phyloP scores from a whole-genome alignment of 768 basidiomycete genomes.

The Amyloporia xantha region DNA sequence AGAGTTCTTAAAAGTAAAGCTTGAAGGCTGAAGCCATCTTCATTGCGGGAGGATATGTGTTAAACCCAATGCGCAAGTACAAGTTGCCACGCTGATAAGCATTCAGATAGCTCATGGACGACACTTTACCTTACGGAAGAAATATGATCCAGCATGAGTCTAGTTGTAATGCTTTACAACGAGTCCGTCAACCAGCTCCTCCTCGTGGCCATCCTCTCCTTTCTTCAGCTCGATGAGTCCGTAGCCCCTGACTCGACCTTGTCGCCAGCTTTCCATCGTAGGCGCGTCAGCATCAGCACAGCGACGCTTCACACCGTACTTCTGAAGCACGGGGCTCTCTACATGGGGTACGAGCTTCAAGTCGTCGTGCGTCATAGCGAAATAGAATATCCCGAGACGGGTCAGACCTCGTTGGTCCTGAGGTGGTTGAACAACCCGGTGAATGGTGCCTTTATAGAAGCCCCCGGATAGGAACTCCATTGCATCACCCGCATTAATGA shows the following conservation, averaged over 20 bases:
- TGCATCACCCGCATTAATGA: conserved; percentile 50
- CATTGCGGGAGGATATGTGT: no score
- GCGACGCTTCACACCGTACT: conserved; percentile 32
- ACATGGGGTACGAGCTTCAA: conserved; percentile 38
- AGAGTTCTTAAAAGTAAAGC: no score
- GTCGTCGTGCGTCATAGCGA: conserved; percentile 44
- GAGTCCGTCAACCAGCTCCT: conserved; percentile 48
- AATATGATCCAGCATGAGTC: not conserved
- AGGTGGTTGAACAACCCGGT: conserved; percentile 56
- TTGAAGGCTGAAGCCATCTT: no score
- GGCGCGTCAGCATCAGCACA: conserved; percentile 37
- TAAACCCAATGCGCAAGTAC: no score
- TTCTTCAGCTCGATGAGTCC: conserved; percentile 40
- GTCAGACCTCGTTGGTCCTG: conserved; percentile 41
- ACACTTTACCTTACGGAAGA: no score
- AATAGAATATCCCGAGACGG: conserved; percentile 55
- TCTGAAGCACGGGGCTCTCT: conserved; percentile 43
- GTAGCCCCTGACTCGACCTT: conserved; percentile 43
- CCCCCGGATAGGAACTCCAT: conserved; percentile 57
- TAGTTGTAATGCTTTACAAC: conserved; percentile 44
- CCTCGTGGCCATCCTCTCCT: conserved; percentile 39
- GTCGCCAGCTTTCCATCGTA: conserved; percentile 49
- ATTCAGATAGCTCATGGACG: no score
- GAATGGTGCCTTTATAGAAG: conserved; percentile 52
- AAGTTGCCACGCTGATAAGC: no score